A percentile compares a stretch with the other conserved stretches of the same genome.
Conservation (phyloP, 495 filamentous ascomycete genomes). For the Hyaloscypha hepaticicola region DNA sequence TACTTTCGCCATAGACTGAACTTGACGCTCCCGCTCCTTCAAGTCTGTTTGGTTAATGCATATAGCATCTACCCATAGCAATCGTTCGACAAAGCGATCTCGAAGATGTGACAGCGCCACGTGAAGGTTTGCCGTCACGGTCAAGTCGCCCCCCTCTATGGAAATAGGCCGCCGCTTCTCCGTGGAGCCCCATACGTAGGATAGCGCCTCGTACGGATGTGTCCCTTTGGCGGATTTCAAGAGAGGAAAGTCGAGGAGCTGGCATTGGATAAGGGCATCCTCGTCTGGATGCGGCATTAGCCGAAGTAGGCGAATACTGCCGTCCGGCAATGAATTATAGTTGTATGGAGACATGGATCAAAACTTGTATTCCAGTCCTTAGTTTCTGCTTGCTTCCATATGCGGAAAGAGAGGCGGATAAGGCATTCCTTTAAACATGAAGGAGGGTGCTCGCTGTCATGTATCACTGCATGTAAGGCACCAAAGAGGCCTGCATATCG, state of each 20-base stretch:
- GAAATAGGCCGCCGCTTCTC: conserved; percentile 14
- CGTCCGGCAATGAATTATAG: neutral
- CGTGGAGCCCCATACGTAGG: conserved; percentile 21
- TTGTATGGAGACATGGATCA: neutral
- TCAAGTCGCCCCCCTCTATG: conserved; percentile 1
- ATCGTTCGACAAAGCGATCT: conserved; percentile 22
- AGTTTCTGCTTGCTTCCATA: too few species aligned
- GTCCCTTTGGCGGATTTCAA: conserved; percentile 8
- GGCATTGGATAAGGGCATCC: conserved; percentile 19
- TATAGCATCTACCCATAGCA: conserved; percentile 26
- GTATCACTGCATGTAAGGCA: too few species aligned
- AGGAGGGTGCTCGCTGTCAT: too few species aligned
- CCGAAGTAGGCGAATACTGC: conserved; percentile 20
- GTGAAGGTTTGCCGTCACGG: conserved; percentile 28
- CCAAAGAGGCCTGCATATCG: too few species aligned
- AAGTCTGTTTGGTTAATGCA: conserved; percentile 32
- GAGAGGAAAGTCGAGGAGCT: conserved; percentile 23
- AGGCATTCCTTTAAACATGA: too few species aligned
- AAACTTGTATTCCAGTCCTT: too few species aligned
- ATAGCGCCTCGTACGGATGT: conserved; percentile 22
- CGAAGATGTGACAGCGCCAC: conserved; percentile 28
- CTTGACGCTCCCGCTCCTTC: conserved; percentile 27
- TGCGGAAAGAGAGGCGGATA: too few species aligned
- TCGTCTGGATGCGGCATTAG: conserved; percentile 14
- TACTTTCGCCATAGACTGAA: conserved; percentile 36